Evolutionary conservation across 2,329 filamentous ascomycete species (phyloP).

Genomic region (Aspergillus fumigatus): DNA sequence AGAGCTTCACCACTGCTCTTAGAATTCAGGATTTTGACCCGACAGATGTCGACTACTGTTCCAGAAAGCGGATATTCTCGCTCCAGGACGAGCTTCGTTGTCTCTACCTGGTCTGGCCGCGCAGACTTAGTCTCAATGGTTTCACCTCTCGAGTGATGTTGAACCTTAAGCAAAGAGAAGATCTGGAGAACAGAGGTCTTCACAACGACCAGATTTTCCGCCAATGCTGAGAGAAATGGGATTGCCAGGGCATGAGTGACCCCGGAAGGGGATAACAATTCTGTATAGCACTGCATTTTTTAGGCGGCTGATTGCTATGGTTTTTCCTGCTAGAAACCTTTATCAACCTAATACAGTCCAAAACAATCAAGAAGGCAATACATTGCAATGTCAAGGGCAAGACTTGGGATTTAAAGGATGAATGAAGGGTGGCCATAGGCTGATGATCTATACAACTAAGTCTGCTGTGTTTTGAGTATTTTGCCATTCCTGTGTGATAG

Average conservation of each 20-base stretch:
- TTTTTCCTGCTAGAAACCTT: background rate
- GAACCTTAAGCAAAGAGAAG: constrained; percentile 66
- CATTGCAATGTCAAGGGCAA: background rate
- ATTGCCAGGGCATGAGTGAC: constrained; percentile 82
- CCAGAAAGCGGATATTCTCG: constrained; percentile 80
- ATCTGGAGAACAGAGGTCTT: constrained; percentile 92
- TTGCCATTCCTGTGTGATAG: background rate
- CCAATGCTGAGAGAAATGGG: constrained; percentile 69
- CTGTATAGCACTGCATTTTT: constrained; percentile 93
- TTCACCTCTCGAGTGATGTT: constrained; percentile 40
- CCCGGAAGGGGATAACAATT: constrained; percentile 88
- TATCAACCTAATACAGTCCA: constrained; percentile 4
- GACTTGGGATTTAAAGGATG: background rate
- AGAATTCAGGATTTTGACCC: constrained; percentile 67
- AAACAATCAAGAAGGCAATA: background rate
- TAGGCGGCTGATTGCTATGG: background rate
- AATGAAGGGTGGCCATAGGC: background rate
- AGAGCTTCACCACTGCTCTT: constrained; percentile 80
- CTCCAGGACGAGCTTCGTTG: constrained; percentile 76
- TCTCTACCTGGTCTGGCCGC: constrained; percentile 59
- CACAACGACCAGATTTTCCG: constrained; percentile 82
- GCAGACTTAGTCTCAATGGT: constrained; percentile 47
- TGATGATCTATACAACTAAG: background rate
- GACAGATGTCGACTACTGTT: constrained; percentile 75
- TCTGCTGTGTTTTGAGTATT: background rate